Conservation (phyloP, 78 protist species). For the Dictyostelium purpureum region DNA sequence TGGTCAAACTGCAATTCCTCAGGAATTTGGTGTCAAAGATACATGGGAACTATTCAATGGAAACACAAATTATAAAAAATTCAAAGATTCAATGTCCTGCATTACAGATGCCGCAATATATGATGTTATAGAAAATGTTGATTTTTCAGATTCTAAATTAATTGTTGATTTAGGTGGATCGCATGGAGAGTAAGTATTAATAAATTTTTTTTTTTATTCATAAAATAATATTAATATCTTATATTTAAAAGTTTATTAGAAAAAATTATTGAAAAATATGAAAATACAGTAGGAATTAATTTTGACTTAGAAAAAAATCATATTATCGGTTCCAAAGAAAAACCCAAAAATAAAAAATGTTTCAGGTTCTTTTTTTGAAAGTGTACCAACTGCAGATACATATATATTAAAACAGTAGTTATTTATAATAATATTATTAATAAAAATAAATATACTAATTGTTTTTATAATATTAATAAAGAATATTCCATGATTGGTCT, state of each 20-base stretch:
- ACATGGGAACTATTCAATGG: not conserved
- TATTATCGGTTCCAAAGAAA: too few species aligned
- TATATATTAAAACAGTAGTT: constrained; percentile 16
- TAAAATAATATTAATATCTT: too few species aligned
- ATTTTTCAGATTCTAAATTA: constrained; percentile 2
- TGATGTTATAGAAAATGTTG: too few species aligned
- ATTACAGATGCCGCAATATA: too few species aligned
- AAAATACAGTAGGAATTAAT: not conserved
- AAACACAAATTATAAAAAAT: too few species aligned
- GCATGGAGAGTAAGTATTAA: too few species aligned
- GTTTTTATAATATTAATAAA: too few species aligned
- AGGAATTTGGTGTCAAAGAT: not conserved
- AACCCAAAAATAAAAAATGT: constrained; percentile 32
- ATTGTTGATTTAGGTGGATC: constrained; percentile 32
- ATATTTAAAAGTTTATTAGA: not conserved
- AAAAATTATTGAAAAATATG: not conserved
- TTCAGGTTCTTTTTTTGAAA: constrained; percentile 32
- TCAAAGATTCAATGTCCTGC: too few species aligned
- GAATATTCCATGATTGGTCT: not conserved
- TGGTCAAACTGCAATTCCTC: not conserved
- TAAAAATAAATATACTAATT: too few species aligned
- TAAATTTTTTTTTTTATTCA: too few species aligned
- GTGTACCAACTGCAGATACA: constrained; percentile 37
- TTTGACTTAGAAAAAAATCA: not conserved
- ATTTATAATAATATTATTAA: not conserved